Percentiles rank a stretch among this genome's conserved stretches.
Conservation (phyloP, 2,329 filamentous ascomycete genomes). For the Cladophialophora yegresii region DNA sequence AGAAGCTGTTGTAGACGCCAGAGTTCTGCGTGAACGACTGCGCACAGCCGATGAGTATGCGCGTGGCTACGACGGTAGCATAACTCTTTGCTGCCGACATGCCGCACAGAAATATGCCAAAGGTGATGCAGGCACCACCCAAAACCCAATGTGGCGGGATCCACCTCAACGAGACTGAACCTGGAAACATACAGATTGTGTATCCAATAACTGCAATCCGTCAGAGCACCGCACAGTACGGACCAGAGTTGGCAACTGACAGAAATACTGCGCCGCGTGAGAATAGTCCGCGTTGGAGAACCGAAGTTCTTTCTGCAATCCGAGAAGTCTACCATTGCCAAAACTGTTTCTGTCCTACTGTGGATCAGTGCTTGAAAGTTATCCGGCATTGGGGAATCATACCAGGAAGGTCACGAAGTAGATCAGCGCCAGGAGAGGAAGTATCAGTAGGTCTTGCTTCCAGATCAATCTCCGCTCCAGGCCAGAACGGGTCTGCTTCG, state of each 20-base stretch:
- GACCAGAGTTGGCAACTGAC: background rate
- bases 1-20: constrained; percentile 7
- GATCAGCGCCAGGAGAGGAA: constrained; percentile 7
- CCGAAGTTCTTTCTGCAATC: constrained; percentile 3
- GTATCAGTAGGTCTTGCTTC: constrained; percentile 5
- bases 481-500: background rate
- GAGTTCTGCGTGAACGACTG: constrained; percentile 1
- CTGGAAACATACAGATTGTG: constrained; percentile 7
- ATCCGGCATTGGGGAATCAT: background rate
- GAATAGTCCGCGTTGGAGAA: constrained; percentile 2
- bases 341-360: constrained; percentile 6
- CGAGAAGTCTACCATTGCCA: constrained; percentile 7
- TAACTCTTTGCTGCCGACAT: constrained; percentile 5
- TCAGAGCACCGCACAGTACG: background rate
- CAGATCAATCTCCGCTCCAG: constrained; percentile 2
- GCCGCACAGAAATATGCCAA: constrained; percentile 4
- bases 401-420: constrained; percentile 8
- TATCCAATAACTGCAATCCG: background rate
- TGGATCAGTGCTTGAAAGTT: background rate
- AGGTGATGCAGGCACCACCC: constrained; percentile 1
- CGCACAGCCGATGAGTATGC: background rate
- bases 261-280: constrained; percentile 5
- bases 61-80: background rate
- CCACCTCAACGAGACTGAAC: background rate
- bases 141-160: background rate